These are phyloP conservation scores for Bocquillonia castaneifolia DNA, from an alignment of 441 rosid species.

Conservation along the genomic window DNA sequence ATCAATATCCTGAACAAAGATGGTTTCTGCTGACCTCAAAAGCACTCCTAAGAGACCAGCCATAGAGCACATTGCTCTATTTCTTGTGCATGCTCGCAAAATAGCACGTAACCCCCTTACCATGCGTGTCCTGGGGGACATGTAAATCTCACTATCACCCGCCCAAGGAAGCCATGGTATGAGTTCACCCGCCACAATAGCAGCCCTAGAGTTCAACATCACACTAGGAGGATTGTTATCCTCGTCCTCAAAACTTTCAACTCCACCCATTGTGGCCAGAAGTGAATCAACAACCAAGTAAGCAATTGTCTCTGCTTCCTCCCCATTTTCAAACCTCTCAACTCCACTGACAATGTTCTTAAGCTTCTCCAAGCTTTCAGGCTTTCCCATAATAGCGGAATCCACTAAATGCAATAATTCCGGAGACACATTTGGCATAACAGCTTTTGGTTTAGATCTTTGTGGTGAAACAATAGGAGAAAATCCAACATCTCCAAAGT, in stretches of 20 bases:
- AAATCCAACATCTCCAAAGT: constrained; percentile 41
- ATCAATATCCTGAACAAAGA: constrained; percentile 61
- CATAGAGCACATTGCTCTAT: constrained; percentile 93
- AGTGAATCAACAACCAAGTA: constrained; percentile 93
- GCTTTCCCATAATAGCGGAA: constrained; percentile 99
- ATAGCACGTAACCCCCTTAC: constrained; percentile 90
- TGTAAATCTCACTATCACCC: constrained; percentile 58
- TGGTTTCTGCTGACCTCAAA: constrained; percentile 77
- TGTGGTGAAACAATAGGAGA: constrained; percentile 67
- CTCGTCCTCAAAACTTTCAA: constrained; percentile 97
- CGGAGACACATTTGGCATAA: constrained; percentile 91
- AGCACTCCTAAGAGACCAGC: constrained; percentile 92
- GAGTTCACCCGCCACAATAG: constrained; percentile 92
- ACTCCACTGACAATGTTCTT: constrained; percentile 78
- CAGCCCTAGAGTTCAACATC: constrained; percentile 97
- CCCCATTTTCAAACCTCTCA: constrained; percentile 74
- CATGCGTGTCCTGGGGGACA: constrained; percentile 97
- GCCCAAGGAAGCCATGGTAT: constrained; percentile 83
- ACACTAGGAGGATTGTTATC: constrained; percentile 98
- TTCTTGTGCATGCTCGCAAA: constrained; percentile 92
- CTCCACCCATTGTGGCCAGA: constrained; percentile 99
- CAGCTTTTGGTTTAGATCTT: constrained; percentile 59
- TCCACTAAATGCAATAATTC: constrained; percentile 96
- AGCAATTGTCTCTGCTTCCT: constrained; percentile 73
- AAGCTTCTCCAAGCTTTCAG: constrained; percentile 80